Evolutionary conservation across 2,329 filamentous ascomycete genomes (phyloP).

Genomic region (Simplicillium aogashimaense): DNA sequence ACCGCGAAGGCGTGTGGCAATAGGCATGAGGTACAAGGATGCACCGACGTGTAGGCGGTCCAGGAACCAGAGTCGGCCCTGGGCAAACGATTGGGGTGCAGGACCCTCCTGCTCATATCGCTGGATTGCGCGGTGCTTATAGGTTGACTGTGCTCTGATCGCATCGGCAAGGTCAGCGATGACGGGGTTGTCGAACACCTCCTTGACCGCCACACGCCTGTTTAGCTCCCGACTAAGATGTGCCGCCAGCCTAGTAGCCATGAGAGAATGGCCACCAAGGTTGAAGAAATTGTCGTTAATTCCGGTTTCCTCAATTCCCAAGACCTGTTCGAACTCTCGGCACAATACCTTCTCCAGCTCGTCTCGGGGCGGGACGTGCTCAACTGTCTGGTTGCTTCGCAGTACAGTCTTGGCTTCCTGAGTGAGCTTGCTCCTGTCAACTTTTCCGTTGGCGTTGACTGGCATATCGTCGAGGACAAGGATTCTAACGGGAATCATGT

Average conservation of each 20-base stretch:
- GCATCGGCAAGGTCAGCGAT: neutral
- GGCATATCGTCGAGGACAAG: neutral
- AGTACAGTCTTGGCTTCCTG: too few relatives aligned
- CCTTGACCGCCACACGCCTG: neutral
- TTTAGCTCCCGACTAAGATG: constrained; percentile 3
- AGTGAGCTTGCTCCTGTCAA: neutral
- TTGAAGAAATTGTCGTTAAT: constrained; percentile 1
- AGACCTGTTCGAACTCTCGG: neutral
- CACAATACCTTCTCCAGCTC: neutral
- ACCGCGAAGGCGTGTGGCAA: constrained; percentile 8
- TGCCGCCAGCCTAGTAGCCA: constrained; percentile 23
- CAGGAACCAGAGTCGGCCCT: constrained; percentile 13
- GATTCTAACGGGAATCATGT: constrained; percentile 1
- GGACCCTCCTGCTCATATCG: neutral
- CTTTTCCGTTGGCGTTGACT: neutral
- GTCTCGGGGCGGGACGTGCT: neutral
- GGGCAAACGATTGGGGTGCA: constrained; percentile 12
- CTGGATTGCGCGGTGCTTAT: neutral
- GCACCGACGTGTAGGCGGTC: constrained; percentile 10
- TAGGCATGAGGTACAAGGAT: constrained; percentile 11
- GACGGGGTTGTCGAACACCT: neutral
- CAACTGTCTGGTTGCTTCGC: too few relatives aligned
- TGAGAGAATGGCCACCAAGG: constrained; percentile 14
- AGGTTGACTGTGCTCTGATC: too few relatives aligned
- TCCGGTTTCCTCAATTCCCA: neutral